Evolutionary conservation across 768 basidiomycete species (phyloP).

Genomic region (Lepiota brunneoincarnata): DNA sequence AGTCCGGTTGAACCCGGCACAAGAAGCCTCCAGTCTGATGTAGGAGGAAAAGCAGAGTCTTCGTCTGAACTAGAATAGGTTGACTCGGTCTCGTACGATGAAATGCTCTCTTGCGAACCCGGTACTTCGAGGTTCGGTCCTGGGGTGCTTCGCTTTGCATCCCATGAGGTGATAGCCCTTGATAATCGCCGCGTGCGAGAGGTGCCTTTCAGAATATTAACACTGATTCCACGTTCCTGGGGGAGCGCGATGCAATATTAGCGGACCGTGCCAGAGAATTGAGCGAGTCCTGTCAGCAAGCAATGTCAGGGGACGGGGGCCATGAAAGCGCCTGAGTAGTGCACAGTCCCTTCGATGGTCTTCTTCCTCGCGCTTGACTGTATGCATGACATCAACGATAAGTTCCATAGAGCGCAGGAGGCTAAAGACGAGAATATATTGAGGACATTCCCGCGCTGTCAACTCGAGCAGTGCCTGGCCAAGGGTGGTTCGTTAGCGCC

Average conservation of each 20-base stretch:
- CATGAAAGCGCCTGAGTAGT: slow-evolving; percentile 56
- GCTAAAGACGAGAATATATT: slow-evolving; percentile 67
- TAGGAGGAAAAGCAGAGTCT: neutral
- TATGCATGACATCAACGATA: slow-evolving; percentile 74
- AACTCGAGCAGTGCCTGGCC: slow-evolving; percentile 62
- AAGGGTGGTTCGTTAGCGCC: slow-evolving; percentile 6
- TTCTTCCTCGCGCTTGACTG: slow-evolving; percentile 84
- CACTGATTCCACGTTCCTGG: neutral
- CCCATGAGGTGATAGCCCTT: neutral
- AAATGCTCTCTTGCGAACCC: neutral
- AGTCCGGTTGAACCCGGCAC: neutral
- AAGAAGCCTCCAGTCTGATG: slow-evolving; percentile 3
- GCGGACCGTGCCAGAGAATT: slow-evolving; percentile 64
- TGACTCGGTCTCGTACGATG: neutral
- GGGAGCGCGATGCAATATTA: slow-evolving; percentile 23
- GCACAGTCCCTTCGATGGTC: slow-evolving; percentile 76
- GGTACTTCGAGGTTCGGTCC: neutral
- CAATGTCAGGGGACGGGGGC: slow-evolving; percentile 47
- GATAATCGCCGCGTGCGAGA: slow-evolving; percentile 1
- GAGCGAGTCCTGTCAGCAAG: slow-evolving; percentile 74
- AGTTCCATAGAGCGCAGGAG: slow-evolving; percentile 65
- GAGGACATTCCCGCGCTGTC: slow-evolving; percentile 69
- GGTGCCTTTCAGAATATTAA: neutral
- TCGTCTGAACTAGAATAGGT: neutral
- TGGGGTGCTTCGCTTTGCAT: neutral